Evolutionary conservation across 2,329 filamentous ascomycete species (phyloP), one percentile per base, ranked within the genome.

Genomic region (Phaeosphaeriaceae sp.): DNA sequence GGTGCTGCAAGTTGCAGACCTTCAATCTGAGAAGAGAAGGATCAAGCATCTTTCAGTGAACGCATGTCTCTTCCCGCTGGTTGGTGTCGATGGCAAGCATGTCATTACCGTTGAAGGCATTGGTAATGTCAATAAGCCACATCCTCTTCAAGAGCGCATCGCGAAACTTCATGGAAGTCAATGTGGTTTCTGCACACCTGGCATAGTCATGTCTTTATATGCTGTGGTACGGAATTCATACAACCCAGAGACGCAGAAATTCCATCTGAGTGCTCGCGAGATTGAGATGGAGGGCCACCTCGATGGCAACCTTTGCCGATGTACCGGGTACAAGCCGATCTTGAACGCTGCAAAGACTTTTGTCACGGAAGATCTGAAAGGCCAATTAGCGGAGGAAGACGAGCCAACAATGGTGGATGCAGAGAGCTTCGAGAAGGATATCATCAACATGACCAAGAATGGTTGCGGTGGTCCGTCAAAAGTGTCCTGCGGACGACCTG

Each of bases 31-130:
- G 72, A 97, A 97, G 17, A 91, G 91, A 71, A 87, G 91, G 75
- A 91, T 97, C 69, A 97, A 97, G 74, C 94, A 98, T 82, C 91
- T 94, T 56, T 95, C 93, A 50, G 92, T 98, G 54, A 98, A 98
- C 74, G 94, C 94, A 22, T 98, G 94, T 75, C 82, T 98, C 50
- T 94, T 94, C 13, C 95, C 94, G 1, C 84, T 98, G 42, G 91
- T 93, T 58, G 96, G 93, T 65, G 86, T 98, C 48, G 94, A 98
- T 78, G 94, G 94, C 49, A 98, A 98, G 77, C 94, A 98, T 86
- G 92, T 98, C 75, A 94, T 98, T 74, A 98, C 94, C 1, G 89
- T 98, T 44, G 94, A 98, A 79, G 94, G 94, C 7, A 97, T 98
- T 67, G 94, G 94, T 17, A 91, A 89, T 77, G 89, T 92, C 40